phyloP scores from a whole-genome alignment of 2,329 filamentous ascomycete genomes.

The Monosporascus cannonballus region DNA sequence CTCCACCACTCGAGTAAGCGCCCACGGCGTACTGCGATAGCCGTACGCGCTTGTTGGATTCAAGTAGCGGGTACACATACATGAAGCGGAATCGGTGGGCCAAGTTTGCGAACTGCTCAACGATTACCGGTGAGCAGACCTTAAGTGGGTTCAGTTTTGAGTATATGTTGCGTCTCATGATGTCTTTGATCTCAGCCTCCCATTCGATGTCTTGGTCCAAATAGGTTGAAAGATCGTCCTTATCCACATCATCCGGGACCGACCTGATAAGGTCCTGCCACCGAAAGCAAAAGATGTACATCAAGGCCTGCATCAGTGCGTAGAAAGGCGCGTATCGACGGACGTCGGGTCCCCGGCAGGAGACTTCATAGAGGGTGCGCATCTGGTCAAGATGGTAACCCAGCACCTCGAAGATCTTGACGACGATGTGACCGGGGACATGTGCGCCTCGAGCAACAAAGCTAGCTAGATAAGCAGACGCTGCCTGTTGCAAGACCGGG shows the following conservation, averaged over 20 bases:
- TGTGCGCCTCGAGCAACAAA: constrained; percentile 88
- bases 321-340: constrained; percentile 82
- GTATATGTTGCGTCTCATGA: constrained; percentile 72
- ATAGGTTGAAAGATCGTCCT: constrained; percentile 54
- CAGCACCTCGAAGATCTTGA: constrained; percentile 74
- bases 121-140: constrained; percentile 85
- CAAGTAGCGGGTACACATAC: constrained; percentile 82
- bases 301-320: constrained; percentile 76
- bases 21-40: constrained; percentile 63
- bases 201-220: constrained; percentile 71
- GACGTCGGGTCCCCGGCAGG: constrained; percentile 78
- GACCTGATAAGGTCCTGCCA: constrained; percentile 82
- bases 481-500: constrained; percentile 71
- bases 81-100: constrained; percentile 80
- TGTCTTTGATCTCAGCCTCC: constrained; percentile 67
- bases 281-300: constrained; percentile 96
- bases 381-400: constrained; percentile 71
- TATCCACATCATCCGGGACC: constrained; percentile 54
- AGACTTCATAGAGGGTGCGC: constrained; percentile 63
- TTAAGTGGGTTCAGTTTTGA: constrained; percentile 91
- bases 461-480: constrained; percentile 87
- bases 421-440: constrained; percentile 69
- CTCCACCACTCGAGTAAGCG: constrained; percentile 49
- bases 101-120: constrained; percentile 84
- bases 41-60: constrained; percentile 85